These are phyloP conservation scores for Emmonsia crescens DNA, from an alignment of 2,329 filamentous ascomycete genomes.

Conservation along the genomic window DNA sequence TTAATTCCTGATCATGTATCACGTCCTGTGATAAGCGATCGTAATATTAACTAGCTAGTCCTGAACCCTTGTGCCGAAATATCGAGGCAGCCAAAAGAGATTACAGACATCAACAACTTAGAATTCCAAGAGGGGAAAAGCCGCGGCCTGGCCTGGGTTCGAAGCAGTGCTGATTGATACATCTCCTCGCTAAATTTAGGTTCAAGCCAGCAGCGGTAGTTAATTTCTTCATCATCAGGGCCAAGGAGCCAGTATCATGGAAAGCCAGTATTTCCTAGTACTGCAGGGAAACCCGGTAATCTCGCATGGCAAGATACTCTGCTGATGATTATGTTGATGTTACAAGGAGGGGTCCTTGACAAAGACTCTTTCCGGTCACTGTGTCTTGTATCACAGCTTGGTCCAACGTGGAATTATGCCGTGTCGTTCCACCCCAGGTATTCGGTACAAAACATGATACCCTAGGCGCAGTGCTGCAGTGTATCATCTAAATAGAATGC, in stretches of 20 bases:
- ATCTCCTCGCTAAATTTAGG: constrained; percentile 1
- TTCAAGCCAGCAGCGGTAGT: background rate
- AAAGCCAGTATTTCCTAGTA: no score
- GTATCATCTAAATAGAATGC: constrained; percentile 1
- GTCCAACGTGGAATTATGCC: constrained; percentile 1
- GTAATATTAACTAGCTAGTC: background rate
- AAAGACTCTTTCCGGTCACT: background rate
- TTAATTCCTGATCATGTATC: background rate
- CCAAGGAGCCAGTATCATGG: background rate
- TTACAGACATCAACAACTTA: background rate
- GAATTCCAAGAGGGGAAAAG: background rate
- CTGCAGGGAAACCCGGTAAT: background rate
- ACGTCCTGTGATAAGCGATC: background rate
- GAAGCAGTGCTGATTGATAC: background rate
- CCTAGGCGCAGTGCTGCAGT: background rate
- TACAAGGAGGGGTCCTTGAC: background rate
- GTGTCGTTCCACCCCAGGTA: background rate
- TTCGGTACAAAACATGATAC: background rate
- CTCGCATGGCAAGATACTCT: background rate
- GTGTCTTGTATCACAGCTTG: constrained; percentile 2
- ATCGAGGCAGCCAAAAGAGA: background rate
- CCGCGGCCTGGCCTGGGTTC: background rate
- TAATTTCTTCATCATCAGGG: background rate
- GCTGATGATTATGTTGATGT: background rate
- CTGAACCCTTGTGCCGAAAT: background rate